These are phyloP conservation scores for Tetratostichococcus sp. DNA, from an alignment of 139 green algal genomes.

Conservation along the genomic window DNA sequence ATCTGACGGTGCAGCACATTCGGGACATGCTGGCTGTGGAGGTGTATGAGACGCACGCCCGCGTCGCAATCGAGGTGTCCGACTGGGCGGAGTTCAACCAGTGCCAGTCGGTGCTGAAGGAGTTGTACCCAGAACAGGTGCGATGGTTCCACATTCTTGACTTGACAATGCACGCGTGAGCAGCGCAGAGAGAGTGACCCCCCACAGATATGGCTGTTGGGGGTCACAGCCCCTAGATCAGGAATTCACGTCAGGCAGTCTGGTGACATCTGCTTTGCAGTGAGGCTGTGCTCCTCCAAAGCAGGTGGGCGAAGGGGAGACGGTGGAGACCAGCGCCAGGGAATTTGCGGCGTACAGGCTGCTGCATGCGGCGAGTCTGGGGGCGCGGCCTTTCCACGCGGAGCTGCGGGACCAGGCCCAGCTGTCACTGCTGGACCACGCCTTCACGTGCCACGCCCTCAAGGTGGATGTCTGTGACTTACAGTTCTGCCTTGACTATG, in stretches of 20 bases:
- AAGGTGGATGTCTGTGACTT: constrained; percentile 5
- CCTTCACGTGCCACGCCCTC: constrained; percentile 38
- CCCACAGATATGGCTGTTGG: too few species aligned
- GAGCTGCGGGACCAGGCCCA: constrained; percentile 14
- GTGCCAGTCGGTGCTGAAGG: constrained; percentile 54
- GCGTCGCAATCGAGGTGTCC: constrained; percentile 61
- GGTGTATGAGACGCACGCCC: constrained; percentile 71
- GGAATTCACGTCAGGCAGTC: too few species aligned
- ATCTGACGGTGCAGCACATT: constrained; percentile 74
- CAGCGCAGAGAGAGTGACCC: too few species aligned
- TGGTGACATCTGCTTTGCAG: too few species aligned
- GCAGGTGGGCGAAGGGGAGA: constrained; percentile 2
- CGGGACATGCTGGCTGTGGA: constrained; percentile 44
- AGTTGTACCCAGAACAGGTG: constrained; percentile 56
- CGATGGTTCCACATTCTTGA: neutral
- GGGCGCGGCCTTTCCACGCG: constrained; percentile 23
- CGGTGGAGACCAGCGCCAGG: constrained; percentile 24
- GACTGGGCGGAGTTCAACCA: constrained; percentile 77
- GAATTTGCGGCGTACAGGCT: constrained; percentile 73
- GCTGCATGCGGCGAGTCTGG: constrained; percentile 41
- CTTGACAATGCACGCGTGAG: neutral
- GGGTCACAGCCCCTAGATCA: too few species aligned
- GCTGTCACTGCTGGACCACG: constrained; percentile 12
- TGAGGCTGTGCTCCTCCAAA: too few species aligned
- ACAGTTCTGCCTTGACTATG: too few species aligned